Conservation (phyloP, 2,329 filamentous ascomycete genomes). For the Aspergillus unguis region DNA sequence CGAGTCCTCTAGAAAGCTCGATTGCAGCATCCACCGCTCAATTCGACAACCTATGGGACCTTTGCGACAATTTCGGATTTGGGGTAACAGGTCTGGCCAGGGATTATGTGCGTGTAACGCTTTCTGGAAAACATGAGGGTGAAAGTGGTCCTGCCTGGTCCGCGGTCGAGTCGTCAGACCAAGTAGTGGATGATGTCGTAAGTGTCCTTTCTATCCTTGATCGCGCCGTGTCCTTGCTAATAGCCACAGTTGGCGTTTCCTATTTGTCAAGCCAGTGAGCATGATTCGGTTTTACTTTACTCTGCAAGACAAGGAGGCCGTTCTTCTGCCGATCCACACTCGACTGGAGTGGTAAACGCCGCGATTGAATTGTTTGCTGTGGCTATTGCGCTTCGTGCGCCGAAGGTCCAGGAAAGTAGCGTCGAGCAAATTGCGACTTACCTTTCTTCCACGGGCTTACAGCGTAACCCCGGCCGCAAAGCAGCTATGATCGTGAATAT, state of each 20-base stretch:
- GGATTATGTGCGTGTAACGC: constrained; percentile 68
- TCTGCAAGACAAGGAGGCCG: constrained; percentile 49
- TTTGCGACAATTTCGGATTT: constrained; percentile 90
- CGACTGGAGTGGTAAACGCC: constrained; percentile 90
- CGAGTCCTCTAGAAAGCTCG: constrained; percentile 77
- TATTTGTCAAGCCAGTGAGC: constrained; percentile 78
- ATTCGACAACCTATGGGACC: constrained; percentile 93
- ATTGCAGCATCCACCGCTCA: constrained; percentile 86
- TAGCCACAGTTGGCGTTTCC: constrained; percentile 51
- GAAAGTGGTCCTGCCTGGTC: constrained; percentile 49
- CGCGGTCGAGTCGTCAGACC: constrained; percentile 37
- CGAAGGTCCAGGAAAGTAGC: constrained; percentile 93
- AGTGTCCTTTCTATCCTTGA: constrained; percentile 18
- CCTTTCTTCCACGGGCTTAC: constrained; percentile 72
- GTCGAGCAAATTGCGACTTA: constrained; percentile 91
- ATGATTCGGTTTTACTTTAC: constrained; percentile 82
- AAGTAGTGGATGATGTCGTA: constrained; percentile 43
- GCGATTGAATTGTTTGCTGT: constrained; percentile 92
- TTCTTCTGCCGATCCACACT: constrained; percentile 69
- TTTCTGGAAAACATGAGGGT: constrained; percentile 67
- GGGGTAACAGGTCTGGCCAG: constrained; percentile 82
- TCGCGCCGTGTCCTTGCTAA: constrained; percentile 12
- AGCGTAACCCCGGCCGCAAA: constrained; percentile 82
- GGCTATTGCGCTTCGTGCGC: constrained; percentile 79
- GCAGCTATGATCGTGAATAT: constrained; percentile 90